phyloP scores from a whole-genome alignment of 176 grass and related monocot species.

The Carex pumila region DNA sequence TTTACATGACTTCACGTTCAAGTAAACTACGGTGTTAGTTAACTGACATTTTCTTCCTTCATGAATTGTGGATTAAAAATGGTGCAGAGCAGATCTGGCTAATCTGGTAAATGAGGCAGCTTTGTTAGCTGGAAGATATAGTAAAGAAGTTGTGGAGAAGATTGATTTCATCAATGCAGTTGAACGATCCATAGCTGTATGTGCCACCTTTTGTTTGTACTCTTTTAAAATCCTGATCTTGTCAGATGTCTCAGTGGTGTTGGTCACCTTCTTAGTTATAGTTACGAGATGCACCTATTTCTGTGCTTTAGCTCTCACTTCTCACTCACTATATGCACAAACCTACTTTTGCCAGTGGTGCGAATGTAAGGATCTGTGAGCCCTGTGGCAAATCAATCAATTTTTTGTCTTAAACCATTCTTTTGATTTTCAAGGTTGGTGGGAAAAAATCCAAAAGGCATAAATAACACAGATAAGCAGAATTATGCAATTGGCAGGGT shows the following conservation, averaged over 20 bases:
- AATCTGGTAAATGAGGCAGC: slow-evolving; percentile 99
- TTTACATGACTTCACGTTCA: background rate
- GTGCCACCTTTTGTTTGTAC: slow-evolving; percentile 19
- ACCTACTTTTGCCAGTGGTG: background rate
- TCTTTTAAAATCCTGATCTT: slow-evolving; percentile 5
- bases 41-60: slow-evolving; percentile 1
- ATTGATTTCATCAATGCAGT: slow-evolving; percentile 93
- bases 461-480: background rate
- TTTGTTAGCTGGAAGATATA: slow-evolving; percentile 80
- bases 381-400: background rate
- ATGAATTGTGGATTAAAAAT: slow-evolving; percentile 13
- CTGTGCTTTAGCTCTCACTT: background rate
- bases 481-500: background rate
- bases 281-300: background rate
- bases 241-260: background rate
- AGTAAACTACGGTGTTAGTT: background rate
- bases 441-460: background rate
- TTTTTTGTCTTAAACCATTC: background rate
- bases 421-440: background rate
- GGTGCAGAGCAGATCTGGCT: slow-evolving; percentile 95
- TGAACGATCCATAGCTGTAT: slow-evolving; percentile 99
- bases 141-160: slow-evolving; percentile 93
- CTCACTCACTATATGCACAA: background rate
- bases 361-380: background rate
- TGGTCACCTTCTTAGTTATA: background rate